Evolutionary conservation across 176 grass and related monocot genomes (phyloP).

Genomic region (Areca catechu): DNA sequence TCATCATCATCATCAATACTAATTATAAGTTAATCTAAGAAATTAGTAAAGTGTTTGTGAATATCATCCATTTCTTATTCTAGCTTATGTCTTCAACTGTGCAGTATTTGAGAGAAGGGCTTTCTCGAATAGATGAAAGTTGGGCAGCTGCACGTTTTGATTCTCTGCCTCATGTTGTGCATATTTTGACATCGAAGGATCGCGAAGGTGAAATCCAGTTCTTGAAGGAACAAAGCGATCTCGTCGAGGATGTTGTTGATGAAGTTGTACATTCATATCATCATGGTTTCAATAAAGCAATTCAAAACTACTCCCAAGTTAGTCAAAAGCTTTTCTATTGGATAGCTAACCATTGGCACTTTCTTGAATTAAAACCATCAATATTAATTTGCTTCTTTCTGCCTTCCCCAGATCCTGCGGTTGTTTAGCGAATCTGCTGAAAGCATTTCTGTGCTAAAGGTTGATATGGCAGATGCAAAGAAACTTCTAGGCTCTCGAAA

Average conservation of each 20-base stretch:
- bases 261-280: constrained; percentile 97
- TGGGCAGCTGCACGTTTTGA: constrained; percentile 90
- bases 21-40: not conserved
- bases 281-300: constrained; percentile 97
- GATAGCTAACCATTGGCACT: not conserved
- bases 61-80: not conserved
- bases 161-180: constrained; percentile 90
- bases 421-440: constrained; percentile 84
- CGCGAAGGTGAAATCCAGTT: constrained; percentile 94
- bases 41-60: not conserved
- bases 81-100: not conserved
- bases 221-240: constrained; percentile 86
- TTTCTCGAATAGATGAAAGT: constrained; percentile 75
- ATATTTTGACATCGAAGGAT: constrained; percentile 84
- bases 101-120: constrained; percentile 83
- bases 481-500: constrained; percentile 80
- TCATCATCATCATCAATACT: too few species aligned
- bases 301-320: constrained; percentile 94
- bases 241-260: constrained; percentile 84
- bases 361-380: constrained; percentile 15
- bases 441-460: constrained; percentile 80
- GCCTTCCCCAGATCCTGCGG: constrained; percentile 53
- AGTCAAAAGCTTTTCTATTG: constrained; percentile 3
- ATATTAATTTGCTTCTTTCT: not conserved
- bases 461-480: constrained; percentile 83